Evolutionary conservation across 371 early-diverging fungal species (phyloP), one percentile per base, ranked within the genome.

Genomic region (Blastocladiella emersonii): DNA sequence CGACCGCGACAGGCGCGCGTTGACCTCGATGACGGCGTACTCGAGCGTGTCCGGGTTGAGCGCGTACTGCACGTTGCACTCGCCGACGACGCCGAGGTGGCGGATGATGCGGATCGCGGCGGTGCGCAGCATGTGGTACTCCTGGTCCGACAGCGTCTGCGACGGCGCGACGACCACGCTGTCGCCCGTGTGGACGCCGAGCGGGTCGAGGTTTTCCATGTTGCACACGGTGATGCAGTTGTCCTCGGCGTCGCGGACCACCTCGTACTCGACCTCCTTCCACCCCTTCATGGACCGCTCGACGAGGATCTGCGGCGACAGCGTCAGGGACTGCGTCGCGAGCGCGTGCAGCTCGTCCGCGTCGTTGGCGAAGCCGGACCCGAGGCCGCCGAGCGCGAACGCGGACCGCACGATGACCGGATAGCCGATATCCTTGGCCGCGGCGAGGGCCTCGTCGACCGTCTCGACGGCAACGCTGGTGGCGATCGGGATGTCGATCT

Each of bases 151-250:
- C 41, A 95, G 80, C 30, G 96, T 95, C 74, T 93, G 93, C 41
- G 89, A 88, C 6, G 96, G 96, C 34, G 94, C 93, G 61, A 95
- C 90, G 30, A 95, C 96, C 57, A 94, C 93, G n/a, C 91, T 90
- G 71, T 95, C 96, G 65, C 96, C 96, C 23, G 96, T 95, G 70
- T 95, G 96, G 68, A 93, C 91, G 66, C 96, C 96, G 36, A 95
- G 80, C 34, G 96, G 96, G 74, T 95, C 96, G 77, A 95, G 94
- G 83, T 95, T 95, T 77, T 95, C 95, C 95, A 95, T 95, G 78
- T 95, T 94, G 79, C 94, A 95, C 63, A 95, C 93, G 23, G 93
- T 93, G 65, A 95, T 92, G 76, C 94, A 93, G 77, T 95, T 95
- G 77, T 93, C 88, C 30, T 76, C 74, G 65, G 83, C 80, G 73